Conservation (phyloP, 2,329 filamentous ascomycete genomes). For the Pseudogymnoascus sp. region DNA sequence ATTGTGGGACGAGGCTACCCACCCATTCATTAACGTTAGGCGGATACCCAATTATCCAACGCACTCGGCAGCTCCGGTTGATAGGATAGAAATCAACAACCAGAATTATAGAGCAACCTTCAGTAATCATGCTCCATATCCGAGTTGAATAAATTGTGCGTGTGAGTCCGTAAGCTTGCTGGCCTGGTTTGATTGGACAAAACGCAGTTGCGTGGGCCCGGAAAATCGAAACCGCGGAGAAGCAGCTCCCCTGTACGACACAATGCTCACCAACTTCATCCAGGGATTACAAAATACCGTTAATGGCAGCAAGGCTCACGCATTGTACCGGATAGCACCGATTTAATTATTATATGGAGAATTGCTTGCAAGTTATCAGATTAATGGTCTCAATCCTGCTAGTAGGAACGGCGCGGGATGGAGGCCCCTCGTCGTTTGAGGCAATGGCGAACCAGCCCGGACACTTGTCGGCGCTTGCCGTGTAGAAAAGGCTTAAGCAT, state of each 20-base stretch:
- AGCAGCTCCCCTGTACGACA: background rate
- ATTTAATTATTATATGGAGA: no score
- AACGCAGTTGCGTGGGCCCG: background rate
- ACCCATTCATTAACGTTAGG: background rate
- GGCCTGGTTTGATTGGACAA: background rate
- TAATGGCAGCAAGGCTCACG: no score
- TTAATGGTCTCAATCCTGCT: no score
- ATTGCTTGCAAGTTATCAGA: no score
- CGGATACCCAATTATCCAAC: background rate
- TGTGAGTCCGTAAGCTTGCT: background rate
- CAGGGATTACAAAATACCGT: background rate
- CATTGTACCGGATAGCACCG: no score
- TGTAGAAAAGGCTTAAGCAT: no score
- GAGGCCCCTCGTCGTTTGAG: no score
- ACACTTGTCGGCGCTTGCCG: no score
- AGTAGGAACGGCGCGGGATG: no score
- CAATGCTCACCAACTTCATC: background rate
- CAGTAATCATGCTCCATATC: background rate
- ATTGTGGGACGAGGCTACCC: background rate
- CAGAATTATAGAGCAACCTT: background rate
- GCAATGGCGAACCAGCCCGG: no score
- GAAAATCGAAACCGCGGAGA: background rate
- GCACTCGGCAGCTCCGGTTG: background rate
- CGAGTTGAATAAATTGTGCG: background rate
- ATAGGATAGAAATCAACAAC: background rate